Evolutionary conservation across 164 flowering plant species (phyloP).

Genomic region (Santalum album): DNA sequence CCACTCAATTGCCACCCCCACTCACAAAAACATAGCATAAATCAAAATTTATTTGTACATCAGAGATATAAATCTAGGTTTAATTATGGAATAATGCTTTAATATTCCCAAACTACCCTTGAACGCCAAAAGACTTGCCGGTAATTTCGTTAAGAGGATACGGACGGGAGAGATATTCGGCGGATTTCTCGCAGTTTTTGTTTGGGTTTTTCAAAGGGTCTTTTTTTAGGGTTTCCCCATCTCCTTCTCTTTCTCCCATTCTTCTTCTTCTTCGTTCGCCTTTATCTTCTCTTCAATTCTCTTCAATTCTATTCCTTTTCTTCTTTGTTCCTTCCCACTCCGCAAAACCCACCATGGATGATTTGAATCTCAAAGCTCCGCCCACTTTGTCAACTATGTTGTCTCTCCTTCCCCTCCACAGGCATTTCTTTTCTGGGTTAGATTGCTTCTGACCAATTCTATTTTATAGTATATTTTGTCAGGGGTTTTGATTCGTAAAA

Average conservation of each 20-base stretch:
- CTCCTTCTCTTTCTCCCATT: too few relatives aligned
- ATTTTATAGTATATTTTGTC: background rate
- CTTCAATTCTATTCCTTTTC: background rate
- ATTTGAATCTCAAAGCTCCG: conserved; percentile 5
- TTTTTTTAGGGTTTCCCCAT: too few relatives aligned
- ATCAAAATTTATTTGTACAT: too few relatives aligned
- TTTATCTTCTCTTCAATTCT: background rate
- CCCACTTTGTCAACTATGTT: conserved; percentile 15
- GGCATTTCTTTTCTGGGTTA: background rate
- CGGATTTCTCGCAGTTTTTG: too few relatives aligned
- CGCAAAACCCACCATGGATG: background rate
- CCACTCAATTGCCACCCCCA: too few relatives aligned
- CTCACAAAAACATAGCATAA: too few relatives aligned
- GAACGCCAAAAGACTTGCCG: background rate
- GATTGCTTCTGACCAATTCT: background rate
- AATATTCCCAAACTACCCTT: too few relatives aligned
- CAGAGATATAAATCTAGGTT: too few relatives aligned
- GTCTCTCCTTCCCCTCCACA: conserved; percentile 12
- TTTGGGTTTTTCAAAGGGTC: background rate
- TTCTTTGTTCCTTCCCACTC: background rate
- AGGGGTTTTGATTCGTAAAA: conserved; percentile 10
- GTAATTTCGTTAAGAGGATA: background rate
- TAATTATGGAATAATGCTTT: too few relatives aligned
- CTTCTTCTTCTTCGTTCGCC: too few relatives aligned
- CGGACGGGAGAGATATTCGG: background rate